Conservation (phyloP, 257 asterid genomes). For the Primulina tabacum region DNA sequence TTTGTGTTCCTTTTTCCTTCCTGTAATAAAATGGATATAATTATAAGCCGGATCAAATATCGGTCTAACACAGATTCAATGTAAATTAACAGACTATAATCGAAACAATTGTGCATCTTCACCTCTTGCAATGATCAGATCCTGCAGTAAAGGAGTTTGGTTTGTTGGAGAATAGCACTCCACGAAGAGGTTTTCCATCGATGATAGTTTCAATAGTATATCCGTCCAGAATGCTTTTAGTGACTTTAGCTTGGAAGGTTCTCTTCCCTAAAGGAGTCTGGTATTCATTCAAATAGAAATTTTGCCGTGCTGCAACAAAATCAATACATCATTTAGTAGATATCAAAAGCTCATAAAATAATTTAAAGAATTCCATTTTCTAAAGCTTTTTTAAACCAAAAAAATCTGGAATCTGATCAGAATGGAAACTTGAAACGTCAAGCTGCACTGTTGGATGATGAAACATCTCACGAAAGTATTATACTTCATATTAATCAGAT, state of each 20-base stretch:
- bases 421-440: conserved; percentile 7
- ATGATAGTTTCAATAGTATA: conserved; percentile 79
- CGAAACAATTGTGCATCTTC: conserved; percentile 20
- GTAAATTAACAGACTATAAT: conserved; percentile 16
- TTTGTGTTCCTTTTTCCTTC: conserved; percentile 47
- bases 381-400: neutral
- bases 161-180: conserved; percentile 67
- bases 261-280: conserved; percentile 59
- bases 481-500: neutral
- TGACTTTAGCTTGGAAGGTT: conserved; percentile 80
- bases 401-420: neutral
- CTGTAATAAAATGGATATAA: conserved; percentile 33
- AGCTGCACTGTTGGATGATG: neutral
- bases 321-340: conserved; percentile 14
- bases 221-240: conserved; percentile 58
- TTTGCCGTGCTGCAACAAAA: conserved; percentile 53
- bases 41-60: conserved; percentile 16
- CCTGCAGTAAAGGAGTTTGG: conserved; percentile 40
- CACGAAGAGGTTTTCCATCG: conserved; percentile 84
- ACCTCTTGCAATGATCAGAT: conserved; percentile 49
- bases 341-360: conserved; percentile 11
- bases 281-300: conserved; percentile 45
- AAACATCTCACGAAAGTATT: neutral
- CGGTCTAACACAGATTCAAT: conserved; percentile 1
- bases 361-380: conserved; percentile 3